These are phyloP conservation scores for Fistulinella prunicolor DNA, from an alignment of 768 basidiomycete species.

Conservation along the genomic window DNA sequence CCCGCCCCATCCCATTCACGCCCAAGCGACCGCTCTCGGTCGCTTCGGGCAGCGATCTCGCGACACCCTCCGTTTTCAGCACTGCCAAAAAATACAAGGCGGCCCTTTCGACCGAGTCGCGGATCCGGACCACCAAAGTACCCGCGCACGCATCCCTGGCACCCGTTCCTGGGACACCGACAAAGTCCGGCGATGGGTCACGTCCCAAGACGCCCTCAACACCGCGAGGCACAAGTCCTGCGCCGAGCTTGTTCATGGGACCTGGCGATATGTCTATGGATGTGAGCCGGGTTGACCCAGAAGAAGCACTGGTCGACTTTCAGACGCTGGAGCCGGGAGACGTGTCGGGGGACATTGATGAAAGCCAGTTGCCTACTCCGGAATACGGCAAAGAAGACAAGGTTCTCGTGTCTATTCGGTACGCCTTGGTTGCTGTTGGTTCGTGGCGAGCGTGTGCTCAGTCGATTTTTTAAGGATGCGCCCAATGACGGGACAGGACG, in stretches of 20 bases:
- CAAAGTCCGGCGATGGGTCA: constrained; percentile 37
- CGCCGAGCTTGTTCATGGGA: constrained; percentile 35
- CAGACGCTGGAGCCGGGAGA: constrained; percentile 69
- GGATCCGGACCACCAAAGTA: constrained; percentile 31
- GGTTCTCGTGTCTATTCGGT: constrained; percentile 84
- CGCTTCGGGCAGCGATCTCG: constrained; percentile 31
- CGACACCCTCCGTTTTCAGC: constrained; percentile 35
- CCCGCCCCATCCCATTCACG: constrained; percentile 48
- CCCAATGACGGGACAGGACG: constrained; percentile 48
- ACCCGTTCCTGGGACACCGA: constrained; percentile 54
- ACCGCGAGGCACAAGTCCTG: constrained; percentile 51
- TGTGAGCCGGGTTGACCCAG: constrained; percentile 68
- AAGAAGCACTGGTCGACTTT: constrained; percentile 74
- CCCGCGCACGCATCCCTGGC: constrained; percentile 31
- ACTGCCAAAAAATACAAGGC: constrained; percentile 71
- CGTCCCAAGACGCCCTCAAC: constrained; percentile 56
- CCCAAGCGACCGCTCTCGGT: constrained; percentile 51
- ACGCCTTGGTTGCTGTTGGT: constrained; percentile 6
- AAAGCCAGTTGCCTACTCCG: constrained; percentile 41
- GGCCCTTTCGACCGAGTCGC: constrained; percentile 47
- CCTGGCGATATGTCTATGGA: constrained; percentile 65
- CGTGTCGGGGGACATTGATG: constrained; percentile 66
- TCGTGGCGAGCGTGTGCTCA: not conserved
- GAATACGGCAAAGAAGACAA: constrained; percentile 77
- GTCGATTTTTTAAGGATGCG: constrained; percentile 49